Percentiles rank a stretch among this genome's conserved stretches.
Evolutionary conservation across 257 asterid genomes (phyloP).

Genomic region (Leptodermis oblonga): DNA sequence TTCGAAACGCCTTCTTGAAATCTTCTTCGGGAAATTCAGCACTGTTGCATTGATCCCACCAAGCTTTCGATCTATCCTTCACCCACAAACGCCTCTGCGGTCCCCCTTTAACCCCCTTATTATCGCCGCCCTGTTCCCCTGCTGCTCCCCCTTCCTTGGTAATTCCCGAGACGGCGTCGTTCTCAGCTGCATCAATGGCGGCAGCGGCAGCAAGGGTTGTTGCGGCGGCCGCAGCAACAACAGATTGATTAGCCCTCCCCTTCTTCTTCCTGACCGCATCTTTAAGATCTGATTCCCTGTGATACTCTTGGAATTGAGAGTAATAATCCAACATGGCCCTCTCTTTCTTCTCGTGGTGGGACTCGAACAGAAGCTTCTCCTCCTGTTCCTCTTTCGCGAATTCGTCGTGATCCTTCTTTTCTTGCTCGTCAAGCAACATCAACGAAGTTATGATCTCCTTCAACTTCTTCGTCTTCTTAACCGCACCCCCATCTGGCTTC

Average conservation of each 20-base stretch:
- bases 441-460: conserved; percentile 74
- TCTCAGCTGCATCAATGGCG: conserved; percentile 17
- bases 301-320: conserved; percentile 40
- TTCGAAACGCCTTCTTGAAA: conserved; percentile 74
- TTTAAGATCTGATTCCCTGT: conserved; percentile 30
- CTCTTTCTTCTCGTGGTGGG: conserved; percentile 39
- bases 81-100: conserved; percentile 91
- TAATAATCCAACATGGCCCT: conserved; percentile 59
- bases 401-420: conserved; percentile 47
- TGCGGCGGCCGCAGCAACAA: conserved; percentile 30
- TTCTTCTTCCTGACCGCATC: conserved; percentile 55
- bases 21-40: conserved; percentile 86
- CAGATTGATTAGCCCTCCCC: conserved; percentile 28
- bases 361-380: conserved; percentile 42
- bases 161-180: not conserved
- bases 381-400: conserved; percentile 38
- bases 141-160: not conserved
- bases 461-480: conserved; percentile 74
- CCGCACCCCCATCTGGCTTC: conserved; percentile 42
- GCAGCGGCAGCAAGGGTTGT: conserved; percentile 24
- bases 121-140: conserved; percentile 11
- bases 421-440: conserved; percentile 74
- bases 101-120: conserved; percentile 20
- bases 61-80: conserved; percentile 72
- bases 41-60: conserved; percentile 98